Percentiles rank a stretch among this genome's conserved stretches.
phyloP scores from a whole-genome alignment of 2,329 filamentous ascomycete genomes.

The Fusarium haematococcum region DNA sequence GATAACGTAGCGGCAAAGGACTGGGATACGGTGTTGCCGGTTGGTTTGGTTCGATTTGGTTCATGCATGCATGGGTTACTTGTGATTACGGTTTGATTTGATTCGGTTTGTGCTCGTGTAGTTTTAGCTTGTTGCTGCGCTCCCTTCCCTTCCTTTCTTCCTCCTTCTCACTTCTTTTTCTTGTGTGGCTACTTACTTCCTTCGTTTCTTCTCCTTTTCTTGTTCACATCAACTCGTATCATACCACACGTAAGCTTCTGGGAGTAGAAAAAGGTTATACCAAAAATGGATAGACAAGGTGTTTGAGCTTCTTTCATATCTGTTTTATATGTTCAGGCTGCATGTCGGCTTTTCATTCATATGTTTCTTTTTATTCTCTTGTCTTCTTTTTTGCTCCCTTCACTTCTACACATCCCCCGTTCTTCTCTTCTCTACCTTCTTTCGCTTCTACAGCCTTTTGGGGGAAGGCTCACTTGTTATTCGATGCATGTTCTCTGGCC shows the following conservation, averaged over 20 bases:
- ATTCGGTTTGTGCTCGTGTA: conserved; percentile 18
- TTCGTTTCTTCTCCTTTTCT: conserved; percentile 12
- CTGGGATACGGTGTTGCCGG: conserved; percentile 23
- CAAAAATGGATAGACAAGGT: conserved; percentile 47
- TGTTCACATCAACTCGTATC: conserved; percentile 20
- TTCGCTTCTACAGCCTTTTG: neutral
- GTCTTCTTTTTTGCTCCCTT: neutral
- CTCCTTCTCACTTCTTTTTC: conserved; percentile 13
- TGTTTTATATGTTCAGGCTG: conserved; percentile 10
- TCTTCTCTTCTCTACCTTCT: neutral
- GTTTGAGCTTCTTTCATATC: conserved; percentile 31
- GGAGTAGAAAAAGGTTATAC: conserved; percentile 47
- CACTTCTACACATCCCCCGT: neutral
- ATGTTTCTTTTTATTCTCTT: neutral
- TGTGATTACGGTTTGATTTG: conserved; percentile 1
- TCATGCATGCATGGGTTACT: conserved; percentile 14
- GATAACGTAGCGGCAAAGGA: conserved; percentile 29
- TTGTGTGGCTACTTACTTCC: conserved; percentile 27
- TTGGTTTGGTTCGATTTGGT: neutral
- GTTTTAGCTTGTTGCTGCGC: conserved; percentile 28
- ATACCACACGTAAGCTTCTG: conserved; percentile 44
- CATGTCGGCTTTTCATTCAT: neutral
- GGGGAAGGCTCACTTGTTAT: conserved; percentile 4
- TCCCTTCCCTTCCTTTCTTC: conserved; percentile 13
- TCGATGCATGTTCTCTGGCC: neutral